Base-by-base conservation (phyloP, 2,329 filamentous ascomycete genomes). In the Diplodia mutila region DNA sequence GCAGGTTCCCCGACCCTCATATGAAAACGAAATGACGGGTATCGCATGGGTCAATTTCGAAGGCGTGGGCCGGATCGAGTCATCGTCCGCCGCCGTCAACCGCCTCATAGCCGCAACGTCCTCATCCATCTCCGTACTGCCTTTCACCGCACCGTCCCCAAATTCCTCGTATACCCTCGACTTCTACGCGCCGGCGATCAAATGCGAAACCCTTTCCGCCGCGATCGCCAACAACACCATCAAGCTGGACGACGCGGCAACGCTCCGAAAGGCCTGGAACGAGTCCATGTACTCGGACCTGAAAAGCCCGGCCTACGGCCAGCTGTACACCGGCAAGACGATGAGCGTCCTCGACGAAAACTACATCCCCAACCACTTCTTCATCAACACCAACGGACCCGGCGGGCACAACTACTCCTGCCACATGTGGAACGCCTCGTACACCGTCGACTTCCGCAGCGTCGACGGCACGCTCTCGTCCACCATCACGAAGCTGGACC, bases 31-130 rank as follows among this genome's bases (percentile, higher is more conserved):
- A 21, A n/a, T 21, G 0, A 21, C 18, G n/a, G 18, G 18, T 21
- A 48, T 27, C 11, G 23, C 61, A n/a, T 64, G 42, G 61, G 61
- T 29, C 23, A 52, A 37, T 34, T 64, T 46, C 8, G 42, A 46
- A 29, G 57, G 57, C 6, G 57, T 48, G 39, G 57, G 57, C 21
- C 14, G 34, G 9, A 12, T 27, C 27, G n/a, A 18, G 12, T 46
- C 57, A 2, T 7, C 39, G 12, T 42, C 57, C n/a, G 34, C 57
- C 4, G n/a, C 34, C 34, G 39, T 61, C 37, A 46, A 61, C 16
- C 57, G 57, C 8, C 21, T 46, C 39, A 48, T 61, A 46, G n/a
- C 42, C 7, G 9, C 42, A 6, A 46, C 42, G n/a, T 46, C 42
- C n/a, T 46, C 42, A 1, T 46, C 42, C 8, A 46, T 46, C 18